Conservation (phyloP, 139 green algal species). For the Auxenochlorella protothecoides region DNA sequence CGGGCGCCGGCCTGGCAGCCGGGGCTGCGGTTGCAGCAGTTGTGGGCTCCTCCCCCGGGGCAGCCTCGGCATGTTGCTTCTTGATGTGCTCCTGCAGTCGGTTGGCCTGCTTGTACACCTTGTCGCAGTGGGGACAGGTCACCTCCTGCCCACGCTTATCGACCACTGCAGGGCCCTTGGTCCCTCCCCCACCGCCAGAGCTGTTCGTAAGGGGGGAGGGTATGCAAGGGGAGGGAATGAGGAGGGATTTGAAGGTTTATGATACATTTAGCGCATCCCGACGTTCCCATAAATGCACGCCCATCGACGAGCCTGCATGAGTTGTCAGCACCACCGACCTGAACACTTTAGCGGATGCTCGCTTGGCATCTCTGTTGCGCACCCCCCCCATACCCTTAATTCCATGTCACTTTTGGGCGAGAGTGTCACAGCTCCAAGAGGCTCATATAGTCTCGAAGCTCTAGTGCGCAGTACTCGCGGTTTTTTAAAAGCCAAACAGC, state of each 20-base stretch:
- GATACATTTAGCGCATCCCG: not conserved
- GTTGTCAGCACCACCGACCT: not conserved
- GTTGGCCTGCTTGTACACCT: constrained; percentile 66
- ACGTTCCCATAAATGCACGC: not conserved
- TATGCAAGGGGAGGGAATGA: not conserved
- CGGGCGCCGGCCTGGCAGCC: too few relatives aligned
- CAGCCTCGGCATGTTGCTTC: constrained; percentile 51
- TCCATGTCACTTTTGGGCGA: too few relatives aligned
- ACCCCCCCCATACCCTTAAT: not conserved
- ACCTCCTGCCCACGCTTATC: constrained; percentile 78
- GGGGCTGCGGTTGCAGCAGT: not conserved
- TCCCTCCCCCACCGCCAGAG: constrained; percentile 60
- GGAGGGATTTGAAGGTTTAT: not conserved
- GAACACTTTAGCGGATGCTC: constrained; percentile 19
- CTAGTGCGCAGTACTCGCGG: too few relatives aligned
- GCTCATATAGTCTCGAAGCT: too few relatives aligned
- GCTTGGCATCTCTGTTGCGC: constrained; percentile 17
- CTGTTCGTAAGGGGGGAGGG: constrained; percentile 29
- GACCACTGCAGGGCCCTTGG: constrained; percentile 62
- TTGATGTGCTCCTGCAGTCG: constrained; percentile 56
- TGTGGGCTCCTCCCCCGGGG: not conserved
- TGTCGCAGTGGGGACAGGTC: constrained; percentile 77
- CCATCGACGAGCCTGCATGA: not conserved
- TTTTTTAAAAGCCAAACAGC: too few relatives aligned
- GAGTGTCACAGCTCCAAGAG: too few relatives aligned